Percentiles rank a stretch among this genome's conserved stretches.
phyloP scores from a whole-genome alignment of 345 rosid species.

The Cardamine chenopodiifolia region DNA sequence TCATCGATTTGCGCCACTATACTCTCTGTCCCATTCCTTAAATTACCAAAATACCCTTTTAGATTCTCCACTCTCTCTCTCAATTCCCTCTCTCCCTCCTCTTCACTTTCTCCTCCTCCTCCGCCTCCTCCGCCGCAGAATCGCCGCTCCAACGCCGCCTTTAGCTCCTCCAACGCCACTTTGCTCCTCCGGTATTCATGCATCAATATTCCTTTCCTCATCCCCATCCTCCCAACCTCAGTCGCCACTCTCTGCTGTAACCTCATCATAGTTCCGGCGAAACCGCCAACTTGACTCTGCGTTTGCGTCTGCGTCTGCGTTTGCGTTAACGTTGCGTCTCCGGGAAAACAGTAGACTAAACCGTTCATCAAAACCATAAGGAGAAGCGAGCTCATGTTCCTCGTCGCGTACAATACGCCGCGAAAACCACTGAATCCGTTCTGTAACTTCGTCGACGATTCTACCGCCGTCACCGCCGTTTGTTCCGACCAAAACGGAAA shows the following conservation, averaged over 20 bases:
- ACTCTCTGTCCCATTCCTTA: conserved; percentile 70
- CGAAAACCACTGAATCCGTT: conserved; percentile 79
- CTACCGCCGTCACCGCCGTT: conserved; percentile 36
- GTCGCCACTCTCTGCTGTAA: conserved; percentile 61
- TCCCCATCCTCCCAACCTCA: conserved; percentile 55
- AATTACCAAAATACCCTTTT: conserved; percentile 60
- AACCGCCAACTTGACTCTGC: conserved; percentile 44
- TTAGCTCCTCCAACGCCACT: conserved; percentile 67
- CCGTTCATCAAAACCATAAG: conserved; percentile 62
- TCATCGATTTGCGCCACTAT: conserved; percentile 77
- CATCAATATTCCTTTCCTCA: conserved; percentile 56
- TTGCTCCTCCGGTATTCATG: conserved; percentile 63
- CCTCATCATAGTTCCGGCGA: conserved; percentile 58
- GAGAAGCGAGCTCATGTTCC: conserved; percentile 68
- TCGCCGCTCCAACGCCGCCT: conserved; percentile 54
- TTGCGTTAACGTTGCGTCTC: conserved; percentile 32
- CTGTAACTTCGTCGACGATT: conserved; percentile 42
- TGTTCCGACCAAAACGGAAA: conserved; percentile 75
- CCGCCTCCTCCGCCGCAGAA: conserved; percentile 36
- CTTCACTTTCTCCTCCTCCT: conserved; percentile 40
- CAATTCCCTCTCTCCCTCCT: conserved; percentile 43
- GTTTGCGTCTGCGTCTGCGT: conserved; percentile 32
- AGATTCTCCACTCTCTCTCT: conserved; percentile 59
- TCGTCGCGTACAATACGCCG: conserved; percentile 77
- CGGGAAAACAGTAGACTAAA: conserved; percentile 58